phyloP scores from a whole-genome alignment of 2,329 filamentous ascomycete species.

The Trichoderma gracile region DNA sequence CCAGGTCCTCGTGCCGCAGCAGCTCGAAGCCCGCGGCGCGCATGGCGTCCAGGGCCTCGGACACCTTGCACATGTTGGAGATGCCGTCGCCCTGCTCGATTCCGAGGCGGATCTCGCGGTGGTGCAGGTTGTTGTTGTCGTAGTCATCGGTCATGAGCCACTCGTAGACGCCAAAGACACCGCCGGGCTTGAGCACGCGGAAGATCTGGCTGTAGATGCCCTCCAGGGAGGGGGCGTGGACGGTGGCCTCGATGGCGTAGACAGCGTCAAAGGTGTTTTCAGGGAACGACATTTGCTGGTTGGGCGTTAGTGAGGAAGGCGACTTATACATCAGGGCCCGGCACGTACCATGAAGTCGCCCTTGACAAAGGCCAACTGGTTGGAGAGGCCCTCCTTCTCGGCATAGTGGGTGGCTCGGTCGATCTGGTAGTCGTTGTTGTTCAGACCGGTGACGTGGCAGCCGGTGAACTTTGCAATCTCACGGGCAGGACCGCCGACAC shows the following conservation, averaged over 20 bases:
- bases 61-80: conserved; percentile 87
- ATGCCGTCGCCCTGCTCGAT: conserved; percentile 94
- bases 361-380: conserved; percentile 81
- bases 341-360: conserved; percentile 78
- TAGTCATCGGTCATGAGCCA: conserved; percentile 97
- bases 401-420: conserved; percentile 81
- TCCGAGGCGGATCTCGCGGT: conserved; percentile 82
- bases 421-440: conserved; percentile 98
- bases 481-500: conserved; percentile 89
- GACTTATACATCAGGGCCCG: too few species aligned
- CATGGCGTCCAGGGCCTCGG: conserved; percentile 76
- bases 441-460: conserved; percentile 80
- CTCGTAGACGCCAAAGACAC: conserved; percentile 91
- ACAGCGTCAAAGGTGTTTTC: conserved; percentile 88
- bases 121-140: conserved; percentile 78
- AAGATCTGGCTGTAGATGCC: conserved; percentile 90
- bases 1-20: conserved; percentile 58
- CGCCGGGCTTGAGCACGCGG: conserved; percentile 91
- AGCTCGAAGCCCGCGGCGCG: conserved; percentile 81
- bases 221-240: conserved; percentile 82
- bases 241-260: conserved; percentile 92
- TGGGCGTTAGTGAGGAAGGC: neutral
- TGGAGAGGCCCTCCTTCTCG: conserved; percentile 70
- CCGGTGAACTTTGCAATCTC: conserved; percentile 93
- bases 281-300: conserved; percentile 75